Evolutionary conservation across 2,329 filamentous ascomycete genomes (phyloP).

Genomic region (Fusarium longipes): DNA sequence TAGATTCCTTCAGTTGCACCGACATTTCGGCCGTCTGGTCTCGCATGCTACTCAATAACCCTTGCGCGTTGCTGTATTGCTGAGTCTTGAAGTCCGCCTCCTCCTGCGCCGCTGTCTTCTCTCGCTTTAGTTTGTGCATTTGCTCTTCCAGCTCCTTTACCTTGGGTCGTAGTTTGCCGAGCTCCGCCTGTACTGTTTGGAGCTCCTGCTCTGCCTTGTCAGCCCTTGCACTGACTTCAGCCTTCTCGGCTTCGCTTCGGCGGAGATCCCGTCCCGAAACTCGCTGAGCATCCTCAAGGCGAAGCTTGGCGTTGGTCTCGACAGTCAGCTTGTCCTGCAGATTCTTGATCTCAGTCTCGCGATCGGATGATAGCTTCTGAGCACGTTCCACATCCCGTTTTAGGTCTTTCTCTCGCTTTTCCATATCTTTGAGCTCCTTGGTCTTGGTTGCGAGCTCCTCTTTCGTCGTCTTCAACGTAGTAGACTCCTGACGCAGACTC

Average conservation of each 20-base stretch:
- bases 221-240: constrained; percentile 77
- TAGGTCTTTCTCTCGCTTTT: constrained; percentile 84
- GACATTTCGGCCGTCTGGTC: constrained; percentile 90
- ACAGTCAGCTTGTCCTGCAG: constrained; percentile 82
- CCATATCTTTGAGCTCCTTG: constrained; percentile 77
- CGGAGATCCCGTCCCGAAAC: constrained; percentile 81
- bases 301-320: constrained; percentile 76
- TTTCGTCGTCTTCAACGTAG: constrained; percentile 77
- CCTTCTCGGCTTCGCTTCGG: constrained; percentile 80
- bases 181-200: constrained; percentile 76
- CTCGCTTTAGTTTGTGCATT: constrained; percentile 72
- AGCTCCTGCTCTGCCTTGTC: constrained; percentile 80
- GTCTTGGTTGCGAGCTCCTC: constrained; percentile 73
- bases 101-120: constrained; percentile 76
- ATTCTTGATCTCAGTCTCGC: constrained; percentile 80
- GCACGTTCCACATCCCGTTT: constrained; percentile 77
- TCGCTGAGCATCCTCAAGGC: constrained; percentile 82
- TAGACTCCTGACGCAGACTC: constrained; percentile 79
- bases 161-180: constrained; percentile 71
- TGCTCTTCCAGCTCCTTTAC: constrained; percentile 79
- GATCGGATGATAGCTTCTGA: constrained; percentile 76
- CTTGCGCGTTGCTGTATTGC: constrained; percentile 87
- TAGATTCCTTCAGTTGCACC: constrained; percentile 90
- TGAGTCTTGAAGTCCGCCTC: constrained; percentile 86
- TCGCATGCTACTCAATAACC: constrained; percentile 89